phyloP scores from a whole-genome alignment of 495 filamentous ascomycete species.

The Cercophora newfieldiana region DNA sequence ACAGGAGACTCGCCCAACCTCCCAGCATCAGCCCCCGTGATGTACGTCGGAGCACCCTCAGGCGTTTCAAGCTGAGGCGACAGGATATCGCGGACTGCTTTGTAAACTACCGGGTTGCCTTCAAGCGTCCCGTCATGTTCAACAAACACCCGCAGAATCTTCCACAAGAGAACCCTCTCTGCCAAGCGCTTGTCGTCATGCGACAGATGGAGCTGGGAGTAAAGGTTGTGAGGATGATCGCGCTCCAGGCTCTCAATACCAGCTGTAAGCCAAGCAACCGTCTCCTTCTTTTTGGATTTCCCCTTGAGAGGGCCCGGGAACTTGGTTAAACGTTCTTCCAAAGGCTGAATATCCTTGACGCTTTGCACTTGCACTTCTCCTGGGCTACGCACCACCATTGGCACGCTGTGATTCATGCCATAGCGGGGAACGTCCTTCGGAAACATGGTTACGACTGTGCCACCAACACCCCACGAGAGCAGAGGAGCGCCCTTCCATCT shows the following conservation, averaged over 20 bases:
- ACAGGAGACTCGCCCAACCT: slow-evolving; percentile 24
- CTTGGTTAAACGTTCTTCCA: slow-evolving; percentile 67
- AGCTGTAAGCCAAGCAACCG: slow-evolving; percentile 73
- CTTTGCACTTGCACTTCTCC: slow-evolving; percentile 78
- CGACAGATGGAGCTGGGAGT: slow-evolving; percentile 43
- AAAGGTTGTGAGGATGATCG: slow-evolving; percentile 50
- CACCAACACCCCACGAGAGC: slow-evolving; percentile 85
- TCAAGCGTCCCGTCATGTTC: slow-evolving; percentile 85
- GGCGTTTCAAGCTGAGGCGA: slow-evolving; percentile 53
- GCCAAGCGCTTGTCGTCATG: slow-evolving; percentile 65
- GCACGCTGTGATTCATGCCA: slow-evolving; percentile 64
- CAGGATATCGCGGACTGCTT: slow-evolving; percentile 71
- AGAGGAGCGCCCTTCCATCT: slow-evolving; percentile 90
- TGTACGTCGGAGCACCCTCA: slow-evolving; percentile 33
- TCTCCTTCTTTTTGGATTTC: slow-evolving; percentile 95
- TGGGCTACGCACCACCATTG: slow-evolving; percentile 79
- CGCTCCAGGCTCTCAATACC: slow-evolving; percentile 73
- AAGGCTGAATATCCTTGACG: slow-evolving; percentile 66
- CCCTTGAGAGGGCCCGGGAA: slow-evolving; percentile 88
- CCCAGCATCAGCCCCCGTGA: slow-evolving; percentile 32
- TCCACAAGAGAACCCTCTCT: slow-evolving; percentile 87
- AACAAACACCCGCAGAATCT: slow-evolving; percentile 73
- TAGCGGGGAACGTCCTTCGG: slow-evolving; percentile 88
- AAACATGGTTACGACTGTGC: slow-evolving; percentile 78
- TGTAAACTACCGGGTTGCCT: slow-evolving; percentile 68